Conservation (phyloP, 208 protist species). For the Leishmania braziliensis region DNA sequence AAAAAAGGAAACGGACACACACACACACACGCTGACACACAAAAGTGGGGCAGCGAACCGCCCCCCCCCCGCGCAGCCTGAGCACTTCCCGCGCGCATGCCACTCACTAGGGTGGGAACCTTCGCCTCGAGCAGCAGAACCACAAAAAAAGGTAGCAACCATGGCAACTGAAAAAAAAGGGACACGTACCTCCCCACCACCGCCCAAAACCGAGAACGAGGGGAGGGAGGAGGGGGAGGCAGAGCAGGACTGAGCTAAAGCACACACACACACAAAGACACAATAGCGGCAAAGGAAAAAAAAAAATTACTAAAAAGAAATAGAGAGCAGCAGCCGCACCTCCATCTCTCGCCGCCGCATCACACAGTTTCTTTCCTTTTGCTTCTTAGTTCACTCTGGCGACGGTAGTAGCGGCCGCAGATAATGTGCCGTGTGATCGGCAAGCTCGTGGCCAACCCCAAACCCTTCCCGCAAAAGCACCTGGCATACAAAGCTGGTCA, state of each 20-base stretch:
- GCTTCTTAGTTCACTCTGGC: neutral
- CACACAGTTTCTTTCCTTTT: neutral
- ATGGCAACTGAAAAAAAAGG: too few relatives aligned
- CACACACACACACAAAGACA: neutral
- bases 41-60: neutral
- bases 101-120: too few relatives aligned
- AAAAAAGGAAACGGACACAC: neutral
- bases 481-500: constrained; percentile 46
- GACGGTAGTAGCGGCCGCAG: neutral
- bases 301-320: too few relatives aligned
- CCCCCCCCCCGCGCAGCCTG: neutral
- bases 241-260: neutral
- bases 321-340: neutral
- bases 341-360: neutral
- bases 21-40: neutral
- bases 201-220: neutral
- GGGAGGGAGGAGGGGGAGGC: neutral
- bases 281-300: neutral
- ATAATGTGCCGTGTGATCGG: neutral
- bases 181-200: too few relatives aligned
- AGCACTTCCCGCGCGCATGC: too few relatives aligned
- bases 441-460: constrained; percentile 8
- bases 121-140: neutral
- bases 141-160: neutral
- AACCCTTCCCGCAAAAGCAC: constrained; percentile 43